phyloP scores from a whole-genome alignment of 371 early-diverging fungal genomes.

The Rhizomucor miehei region DNA sequence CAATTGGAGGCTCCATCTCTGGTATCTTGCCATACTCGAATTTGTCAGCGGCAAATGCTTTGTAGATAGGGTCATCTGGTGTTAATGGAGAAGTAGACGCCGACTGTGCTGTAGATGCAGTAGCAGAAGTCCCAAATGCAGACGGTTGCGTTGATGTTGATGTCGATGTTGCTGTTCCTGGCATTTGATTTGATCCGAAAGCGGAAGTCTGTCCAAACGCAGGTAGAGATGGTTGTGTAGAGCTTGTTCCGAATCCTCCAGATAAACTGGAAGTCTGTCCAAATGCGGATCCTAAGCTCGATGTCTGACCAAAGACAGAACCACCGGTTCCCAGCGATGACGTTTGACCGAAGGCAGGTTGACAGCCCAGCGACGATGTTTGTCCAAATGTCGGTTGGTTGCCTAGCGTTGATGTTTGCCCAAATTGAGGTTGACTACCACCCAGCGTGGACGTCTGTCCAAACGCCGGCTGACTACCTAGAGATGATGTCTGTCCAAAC shows the following conservation, averaged over 20 bases:
- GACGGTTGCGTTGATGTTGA: neutral
- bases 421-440: neutral
- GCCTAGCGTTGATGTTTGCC: constrained; percentile 4
- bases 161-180: no score
- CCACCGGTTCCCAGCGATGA: neutral
- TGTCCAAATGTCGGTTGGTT: constrained; percentile 20
- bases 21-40: neutral
- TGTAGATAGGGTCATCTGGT: neutral
- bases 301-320: constrained; percentile 1
- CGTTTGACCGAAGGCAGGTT: no score
- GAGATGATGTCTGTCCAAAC: constrained; percentile 26
- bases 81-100: neutral
- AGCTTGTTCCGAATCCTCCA: neutral
- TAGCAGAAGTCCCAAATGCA: neutral
- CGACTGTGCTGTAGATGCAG: neutral
- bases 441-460: constrained; percentile 18
- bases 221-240: neutral
- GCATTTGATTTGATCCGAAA: neutral
- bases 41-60: neutral
- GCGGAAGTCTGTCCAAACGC: neutral
- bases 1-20: neutral
- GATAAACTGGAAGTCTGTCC: neutral
- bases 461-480: constrained; percentile 18
- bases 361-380: constrained; percentile 9
- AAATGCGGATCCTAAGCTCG: neutral